Evolutionary conservation across 352 stramenopile species (phyloP).

Genomic region (Phytophthora meadii): DNA sequence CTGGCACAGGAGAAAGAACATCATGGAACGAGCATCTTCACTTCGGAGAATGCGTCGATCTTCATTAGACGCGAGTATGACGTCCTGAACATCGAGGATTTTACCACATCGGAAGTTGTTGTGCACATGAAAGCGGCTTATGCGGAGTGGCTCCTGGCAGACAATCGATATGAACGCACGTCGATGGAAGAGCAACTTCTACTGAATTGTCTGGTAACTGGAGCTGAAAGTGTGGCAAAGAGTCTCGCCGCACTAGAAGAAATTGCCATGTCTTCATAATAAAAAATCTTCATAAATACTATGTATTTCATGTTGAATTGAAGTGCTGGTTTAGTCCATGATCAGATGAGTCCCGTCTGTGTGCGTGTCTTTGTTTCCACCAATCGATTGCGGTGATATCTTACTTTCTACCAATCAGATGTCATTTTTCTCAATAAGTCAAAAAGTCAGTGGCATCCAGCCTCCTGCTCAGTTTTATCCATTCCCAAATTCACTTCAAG

Average conservation of each 20-base stretch:
- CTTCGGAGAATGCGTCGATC: constrained; percentile 19
- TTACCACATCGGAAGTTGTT: constrained; percentile 41
- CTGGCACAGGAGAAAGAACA: background rate
- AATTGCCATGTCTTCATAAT: constrained; percentile 59
- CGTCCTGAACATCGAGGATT: constrained; percentile 54
- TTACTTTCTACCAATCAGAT: constrained; percentile 3
- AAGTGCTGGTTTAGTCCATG: constrained; percentile 6
- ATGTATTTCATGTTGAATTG: background rate
- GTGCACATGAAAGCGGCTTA: constrained; percentile 40
- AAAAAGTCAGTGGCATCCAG: background rate
- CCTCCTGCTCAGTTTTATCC: background rate
- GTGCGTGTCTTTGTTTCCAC: constrained; percentile 12
- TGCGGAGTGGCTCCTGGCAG: constrained; percentile 38
- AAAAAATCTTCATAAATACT: background rate
- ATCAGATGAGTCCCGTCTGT: too few relatives aligned
- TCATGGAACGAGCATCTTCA: constrained; percentile 12
- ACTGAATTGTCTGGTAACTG: constrained; percentile 35
- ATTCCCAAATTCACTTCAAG: constrained; percentile 27
- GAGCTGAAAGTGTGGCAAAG: constrained; percentile 60
- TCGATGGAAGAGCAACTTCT: constrained; percentile 53
- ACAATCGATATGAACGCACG: constrained; percentile 35
- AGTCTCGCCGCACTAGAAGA: constrained; percentile 66
- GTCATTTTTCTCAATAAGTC: background rate
- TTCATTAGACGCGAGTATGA: constrained; percentile 42
- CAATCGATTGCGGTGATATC: constrained; percentile 2